Conservation (phyloP, 805 yeast genomes). For the Cyberlindnera petersonii region DNA sequence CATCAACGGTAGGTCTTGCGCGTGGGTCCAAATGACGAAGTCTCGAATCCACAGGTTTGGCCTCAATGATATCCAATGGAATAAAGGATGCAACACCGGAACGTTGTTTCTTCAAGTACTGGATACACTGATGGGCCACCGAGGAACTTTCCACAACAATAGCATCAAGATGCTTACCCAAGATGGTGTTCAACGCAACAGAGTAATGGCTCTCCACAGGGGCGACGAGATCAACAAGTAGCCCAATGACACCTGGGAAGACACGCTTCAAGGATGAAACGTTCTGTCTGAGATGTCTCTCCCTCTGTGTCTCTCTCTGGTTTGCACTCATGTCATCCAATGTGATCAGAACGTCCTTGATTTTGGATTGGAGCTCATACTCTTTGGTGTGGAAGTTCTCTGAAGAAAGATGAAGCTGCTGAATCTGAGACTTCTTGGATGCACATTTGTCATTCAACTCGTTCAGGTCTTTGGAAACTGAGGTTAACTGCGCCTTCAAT, state of each 20-base stretch:
- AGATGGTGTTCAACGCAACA: constrained; percentile 65
- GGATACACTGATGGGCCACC: constrained; percentile 73
- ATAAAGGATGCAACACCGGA: constrained; percentile 83
- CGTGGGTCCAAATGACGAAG: constrained; percentile 49
- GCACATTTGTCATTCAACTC: constrained; percentile 34
- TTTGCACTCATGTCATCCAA: constrained; percentile 73
- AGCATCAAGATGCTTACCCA: constrained; percentile 79
- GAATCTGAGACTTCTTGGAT: constrained; percentile 39
- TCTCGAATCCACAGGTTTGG: constrained; percentile 48
- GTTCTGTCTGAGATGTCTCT: constrained; percentile 67
- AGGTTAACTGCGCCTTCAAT: constrained; percentile 23
- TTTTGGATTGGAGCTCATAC: constrained; percentile 55
- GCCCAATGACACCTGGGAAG: constrained; percentile 83
- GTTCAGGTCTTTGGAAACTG: constrained; percentile 23
- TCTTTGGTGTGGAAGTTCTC: constrained; percentile 45
- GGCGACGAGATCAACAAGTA: constrained; percentile 72
- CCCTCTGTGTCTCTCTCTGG: constrained; percentile 71
- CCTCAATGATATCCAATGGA: constrained; percentile 75
- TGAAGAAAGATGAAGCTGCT: constrained; percentile 35
- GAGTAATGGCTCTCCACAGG: constrained; percentile 74
- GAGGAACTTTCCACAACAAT: constrained; percentile 72
- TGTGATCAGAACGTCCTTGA: constrained; percentile 54
- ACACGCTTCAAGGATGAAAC: constrained; percentile 62
- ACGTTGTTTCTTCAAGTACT: constrained; percentile 77
- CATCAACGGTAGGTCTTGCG: constrained; percentile 70